Evolutionary conservation across 1,284 basidiomycete genomes (phyloP).

Genomic region (Ustilago tritici): DNA sequence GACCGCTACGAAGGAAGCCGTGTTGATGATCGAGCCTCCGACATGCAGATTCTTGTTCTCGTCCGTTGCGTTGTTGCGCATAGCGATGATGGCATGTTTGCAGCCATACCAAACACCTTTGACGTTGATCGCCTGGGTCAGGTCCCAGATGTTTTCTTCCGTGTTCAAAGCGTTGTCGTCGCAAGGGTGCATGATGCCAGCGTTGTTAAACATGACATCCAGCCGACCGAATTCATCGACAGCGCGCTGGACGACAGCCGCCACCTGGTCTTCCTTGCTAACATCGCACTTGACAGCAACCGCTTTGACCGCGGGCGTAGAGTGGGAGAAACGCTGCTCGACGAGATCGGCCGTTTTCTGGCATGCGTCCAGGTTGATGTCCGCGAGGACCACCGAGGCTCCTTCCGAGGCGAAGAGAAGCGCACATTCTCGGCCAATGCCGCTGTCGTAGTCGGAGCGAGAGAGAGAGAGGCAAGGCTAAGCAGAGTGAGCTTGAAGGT

Average conservation of each 20-base stretch:
- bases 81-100: constrained; percentile 91
- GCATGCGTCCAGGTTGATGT: constrained; percentile 83
- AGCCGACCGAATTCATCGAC: constrained; percentile 87
- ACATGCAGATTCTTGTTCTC: constrained; percentile 80
- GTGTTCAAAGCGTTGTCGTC: constrained; percentile 96
- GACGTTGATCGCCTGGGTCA: constrained; percentile 85
- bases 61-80: constrained; percentile 86
- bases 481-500: not conserved
- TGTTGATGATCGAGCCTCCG: constrained; percentile 96
- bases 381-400: constrained; percentile 84
- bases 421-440: constrained; percentile 92
- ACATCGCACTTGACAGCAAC: constrained; percentile 86
- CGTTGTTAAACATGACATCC: constrained; percentile 78
- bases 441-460: constrained; percentile 68
- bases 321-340: constrained; percentile 77
- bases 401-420: constrained; percentile 93
- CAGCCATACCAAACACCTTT: constrained; percentile 99
- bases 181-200: constrained; percentile 91
- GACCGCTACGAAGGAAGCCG: constrained; percentile 91
- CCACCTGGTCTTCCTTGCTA: constrained; percentile 85
- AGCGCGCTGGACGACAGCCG: constrained; percentile 82
- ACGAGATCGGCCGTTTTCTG: constrained; percentile 79
- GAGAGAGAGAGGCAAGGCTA: not conserved
- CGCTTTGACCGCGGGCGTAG: constrained; percentile 72
- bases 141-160: constrained; percentile 88